Evolutionary conservation across 257 asterid species (phyloP), one percentile per base, ranked within the genome.

Genomic region (Linderniella brevidens): DNA sequence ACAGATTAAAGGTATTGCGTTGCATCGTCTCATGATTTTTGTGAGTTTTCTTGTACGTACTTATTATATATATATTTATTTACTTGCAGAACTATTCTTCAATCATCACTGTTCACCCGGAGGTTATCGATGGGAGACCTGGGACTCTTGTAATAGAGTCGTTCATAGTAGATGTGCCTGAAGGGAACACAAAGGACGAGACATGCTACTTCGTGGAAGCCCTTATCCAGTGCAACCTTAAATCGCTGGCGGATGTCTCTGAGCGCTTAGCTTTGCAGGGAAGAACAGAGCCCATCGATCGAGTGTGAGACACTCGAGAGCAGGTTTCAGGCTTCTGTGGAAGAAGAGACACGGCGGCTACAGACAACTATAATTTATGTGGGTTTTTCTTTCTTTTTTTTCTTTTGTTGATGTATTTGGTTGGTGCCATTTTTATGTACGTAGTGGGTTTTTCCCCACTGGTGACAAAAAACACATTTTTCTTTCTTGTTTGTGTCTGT

Each of bases 121-220:
- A 85, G 79, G 56, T 68, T 18, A 76, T 78, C 4, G 93, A 85
- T 12, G 93, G 88, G 40, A 71, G 81, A 54, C 77, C 81, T 2
- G 93, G 88, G 50, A 81, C 96, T 8, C 49, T 78, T 78, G 93
- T 79, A 60, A 72, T 81, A 4, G 96, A 85, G 65, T 85, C 96
- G 10, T 85, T 78, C 29, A 79, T 78, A 54, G 95, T 85, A 58
- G 95, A 85, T 38, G 77, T 85, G 12, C 93, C 96, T 0, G 92
- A 78, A 37, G 96, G 93, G 5, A 81, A 81, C 72, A 81, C 96
- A 13, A 76, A 68, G 45, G 92, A 85, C 11, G 96, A 85, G 55
- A 81, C 93, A 0, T 76, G 92, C 61, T 73, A 64, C 75, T 85
- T 85, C 17, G 76, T 85, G 0, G 95, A 85, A 78, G 96, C 93